Base-by-base conservation (phyloP, 768 basidiomycete species). In the Leccinum subtestaceum region DNA sequence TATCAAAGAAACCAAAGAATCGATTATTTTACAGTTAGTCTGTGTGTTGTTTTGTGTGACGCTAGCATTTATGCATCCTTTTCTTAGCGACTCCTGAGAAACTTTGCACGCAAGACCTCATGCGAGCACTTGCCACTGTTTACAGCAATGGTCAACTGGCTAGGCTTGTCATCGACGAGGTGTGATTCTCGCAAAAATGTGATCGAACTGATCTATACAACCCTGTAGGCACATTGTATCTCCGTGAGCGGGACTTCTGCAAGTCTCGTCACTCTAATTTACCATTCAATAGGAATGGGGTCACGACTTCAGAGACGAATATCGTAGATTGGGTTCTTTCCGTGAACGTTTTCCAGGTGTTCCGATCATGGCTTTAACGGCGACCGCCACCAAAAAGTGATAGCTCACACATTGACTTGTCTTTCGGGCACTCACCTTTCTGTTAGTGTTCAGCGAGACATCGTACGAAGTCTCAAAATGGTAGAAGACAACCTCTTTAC, bases 321-420 rank as follows among this genome's bases (percentile, higher is more conserved):
- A 93, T 66, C 77, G 91, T 47, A 80, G 77, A 25, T 78, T 95
- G 23, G 92, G 91, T 5, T 69, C 75, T 40, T 89, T 95, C 69
- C 82, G 92, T 2, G 76, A 81, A 38, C 78, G 76, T 29, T 93
- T 86, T 66, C 80, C 81, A 1, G 76, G 80, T 57, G 82, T 93
- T 4, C 92, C 93, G 1, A 87, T 95, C 63, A 94, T 93, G 89
- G 92, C 92, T 4, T 72, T 94, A 40, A 94, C 91, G 1, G 91
- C 92, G 2, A 91, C 89, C 13, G 91, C 92, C 3, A 94, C 92
- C 6, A 72, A 84, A 46, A 71, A 73, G 89, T 91, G 70, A 60
- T 50, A 5, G 19, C 49, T 1, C 34, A 32, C 5, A 9, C 46
- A 1, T 31, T 10, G 19, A 27, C 12, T 32, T 21, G 5, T 31